phyloP scores from a whole-genome alignment of 2,329 filamentous ascomycete species.

The Colletotrichum sidae region DNA sequence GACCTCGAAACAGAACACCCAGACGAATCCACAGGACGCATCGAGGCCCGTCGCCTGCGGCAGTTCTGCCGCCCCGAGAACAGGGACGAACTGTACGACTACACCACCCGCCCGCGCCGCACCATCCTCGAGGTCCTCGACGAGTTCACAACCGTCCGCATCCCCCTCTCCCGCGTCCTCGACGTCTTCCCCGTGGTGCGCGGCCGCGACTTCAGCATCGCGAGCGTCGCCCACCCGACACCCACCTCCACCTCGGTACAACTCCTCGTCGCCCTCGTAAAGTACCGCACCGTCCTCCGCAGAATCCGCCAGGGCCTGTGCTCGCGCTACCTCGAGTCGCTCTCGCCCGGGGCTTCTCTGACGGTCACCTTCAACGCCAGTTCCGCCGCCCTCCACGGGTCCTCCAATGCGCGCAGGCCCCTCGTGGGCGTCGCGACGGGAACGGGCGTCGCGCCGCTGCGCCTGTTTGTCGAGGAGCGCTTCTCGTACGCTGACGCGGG shows the following conservation, averaged over 20 bases:
- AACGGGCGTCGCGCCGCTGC: slow-evolving; percentile 87
- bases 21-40: no score
- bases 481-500: slow-evolving; percentile 42
- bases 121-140: slow-evolving; percentile 93
- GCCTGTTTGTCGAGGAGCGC: slow-evolving; percentile 85
- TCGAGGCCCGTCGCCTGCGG: slow-evolving; percentile 65
- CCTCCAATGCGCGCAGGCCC: slow-evolving; percentile 58
- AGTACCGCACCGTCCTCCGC: slow-evolving; percentile 89
- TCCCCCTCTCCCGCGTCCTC: slow-evolving; percentile 80
- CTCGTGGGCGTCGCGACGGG: slow-evolving; percentile 85
- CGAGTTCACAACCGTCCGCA: slow-evolving; percentile 86
- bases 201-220: slow-evolving; percentile 94
- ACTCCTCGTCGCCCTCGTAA: slow-evolving; percentile 86
- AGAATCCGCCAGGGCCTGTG: slow-evolving; percentile 88
- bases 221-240: slow-evolving; percentile 70
- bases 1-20: no score
- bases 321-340: slow-evolving; percentile 82
- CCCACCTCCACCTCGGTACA: slow-evolving; percentile 64
- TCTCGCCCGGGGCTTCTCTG: slow-evolving; percentile 69
- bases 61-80: slow-evolving; percentile 86
- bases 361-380: slow-evolving; percentile 68
- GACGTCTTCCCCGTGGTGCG: slow-evolving; percentile 84
- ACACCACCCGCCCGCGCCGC: slow-evolving; percentile 88
- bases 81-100: slow-evolving; percentile 94
- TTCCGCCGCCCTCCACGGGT: slow-evolving; percentile 53